Conservation (phyloP, 2,329 filamentous ascomycete species). For the Xylariaceae sp. region DNA sequence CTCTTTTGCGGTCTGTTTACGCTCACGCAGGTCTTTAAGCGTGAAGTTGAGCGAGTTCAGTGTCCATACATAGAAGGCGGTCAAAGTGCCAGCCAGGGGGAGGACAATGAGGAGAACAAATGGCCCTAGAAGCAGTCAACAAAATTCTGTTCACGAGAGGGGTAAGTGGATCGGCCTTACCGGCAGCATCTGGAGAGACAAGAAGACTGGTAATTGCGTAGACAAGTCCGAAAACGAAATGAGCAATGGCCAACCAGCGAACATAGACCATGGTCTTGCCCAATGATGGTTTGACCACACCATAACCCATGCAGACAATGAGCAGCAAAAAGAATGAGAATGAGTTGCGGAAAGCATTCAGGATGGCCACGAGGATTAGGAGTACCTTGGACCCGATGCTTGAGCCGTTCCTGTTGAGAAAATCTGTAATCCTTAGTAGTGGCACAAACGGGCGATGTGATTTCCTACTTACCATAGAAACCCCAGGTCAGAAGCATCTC, state of each 20-base stretch:
- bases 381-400: slow-evolving; percentile 78
- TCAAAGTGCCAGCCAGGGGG: slow-evolving; percentile 84
- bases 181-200: slow-evolving; percentile 79
- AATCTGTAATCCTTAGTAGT: slow-evolving; percentile 56
- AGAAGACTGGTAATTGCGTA: slow-evolving; percentile 87
- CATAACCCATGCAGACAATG: slow-evolving; percentile 99
- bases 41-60: slow-evolving; percentile 91
- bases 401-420: slow-evolving; percentile 81
- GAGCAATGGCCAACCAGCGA: slow-evolving; percentile 80
- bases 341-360: slow-evolving; percentile 91
- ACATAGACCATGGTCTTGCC: slow-evolving; percentile 94
- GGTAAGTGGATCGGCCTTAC: slow-evolving; percentile 35
- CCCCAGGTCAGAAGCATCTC: slow-evolving; percentile 99
- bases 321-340: slow-evolving; percentile 97
- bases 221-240: slow-evolving; percentile 91
- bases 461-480: slow-evolving; percentile 67
- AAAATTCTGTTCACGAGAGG: neutral
- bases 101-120: slow-evolving; percentile 90
- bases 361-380: slow-evolving; percentile 82
- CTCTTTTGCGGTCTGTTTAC: slow-evolving; percentile 90
- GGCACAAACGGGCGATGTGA: neutral
- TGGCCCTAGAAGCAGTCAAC: slow-evolving; percentile 50
- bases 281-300: slow-evolving; percentile 89
- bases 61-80: slow-evolving; percentile 98
- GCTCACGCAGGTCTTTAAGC: slow-evolving; percentile 90